phyloP scores from a whole-genome alignment of 2,329 filamentous ascomycete species.

The Tolypocladium capitatum region DNA sequence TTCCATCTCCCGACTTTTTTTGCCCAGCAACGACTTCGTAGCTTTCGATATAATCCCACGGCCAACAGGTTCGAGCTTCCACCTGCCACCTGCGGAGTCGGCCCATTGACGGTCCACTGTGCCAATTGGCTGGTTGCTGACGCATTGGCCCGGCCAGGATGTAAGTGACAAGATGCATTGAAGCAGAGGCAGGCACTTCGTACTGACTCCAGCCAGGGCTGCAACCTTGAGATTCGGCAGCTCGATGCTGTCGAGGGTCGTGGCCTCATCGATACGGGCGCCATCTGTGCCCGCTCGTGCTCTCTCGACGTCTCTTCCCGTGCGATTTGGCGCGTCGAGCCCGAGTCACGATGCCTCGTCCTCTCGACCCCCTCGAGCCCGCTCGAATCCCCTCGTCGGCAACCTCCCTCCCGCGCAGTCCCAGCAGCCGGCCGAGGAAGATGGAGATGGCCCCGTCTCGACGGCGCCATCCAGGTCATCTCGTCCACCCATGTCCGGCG shows the following conservation, averaged over 20 bases:
- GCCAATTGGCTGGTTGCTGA: neutral
- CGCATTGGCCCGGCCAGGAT: neutral
- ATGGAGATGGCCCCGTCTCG: conserved; percentile 2
- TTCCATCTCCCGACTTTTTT: neutral
- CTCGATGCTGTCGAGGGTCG: conserved; percentile 17
- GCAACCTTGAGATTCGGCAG: conserved; percentile 13
- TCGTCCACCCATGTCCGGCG: conserved; percentile 2
- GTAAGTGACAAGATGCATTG: neutral
- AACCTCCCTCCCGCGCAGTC: conserved; percentile 9
- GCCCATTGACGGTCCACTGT: neutral
- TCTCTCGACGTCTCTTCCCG: conserved; percentile 19
- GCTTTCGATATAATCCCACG: neutral
- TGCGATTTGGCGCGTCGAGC: conserved; percentile 9
- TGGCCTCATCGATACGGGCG: conserved; percentile 9
- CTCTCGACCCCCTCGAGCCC: conserved; percentile 3
- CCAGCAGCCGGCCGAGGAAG: conserved; percentile 1
- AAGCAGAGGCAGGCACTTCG: no score
- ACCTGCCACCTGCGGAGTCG: neutral
- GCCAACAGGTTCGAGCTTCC: neutral
- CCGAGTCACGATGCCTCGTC: conserved; percentile 1
- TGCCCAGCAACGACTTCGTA: neutral
- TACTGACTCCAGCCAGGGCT: conserved; percentile 12
- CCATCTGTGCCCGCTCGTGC: conserved; percentile 9
- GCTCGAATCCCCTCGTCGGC: conserved; percentile 19
- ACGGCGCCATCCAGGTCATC: conserved; percentile 2